Evolutionary conservation across 306 rosid genomes (phyloP), one percentile per base, ranked within the genome.

Genomic region (Rubus idaeus): DNA sequence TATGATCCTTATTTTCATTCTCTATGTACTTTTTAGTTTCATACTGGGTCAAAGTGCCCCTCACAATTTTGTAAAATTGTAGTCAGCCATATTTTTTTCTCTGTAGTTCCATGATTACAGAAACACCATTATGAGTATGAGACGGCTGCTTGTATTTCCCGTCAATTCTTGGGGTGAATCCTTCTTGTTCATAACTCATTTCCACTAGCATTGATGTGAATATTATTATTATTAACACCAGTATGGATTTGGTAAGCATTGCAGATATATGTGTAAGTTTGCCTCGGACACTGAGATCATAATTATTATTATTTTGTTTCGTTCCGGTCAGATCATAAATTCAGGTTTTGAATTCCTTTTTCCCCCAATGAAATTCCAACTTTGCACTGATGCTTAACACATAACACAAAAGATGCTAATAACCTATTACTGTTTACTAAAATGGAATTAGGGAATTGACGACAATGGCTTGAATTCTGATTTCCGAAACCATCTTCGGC

Each of bases 41-140:
- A 26, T 10, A 40, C 16, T 9, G 46, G 45, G 44, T 42, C 44
- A 42, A 41, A 17, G 41, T 40, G 17, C 6, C 68, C 60, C 41
- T 4, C 4, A n/a, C 62, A 30, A 16, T 78, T 70, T 78, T 70
- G 81, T 61, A 12, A 49, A 58, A 51, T 47, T 16, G 30, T 47
- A n/a, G 13, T 20, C 10, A 45, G 39, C 41, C 0, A 35, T 12
- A 35, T 12, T 2, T 75, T 18, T n/a, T 35, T 6, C 37, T 30
- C 12, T 3, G 3, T 49, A 21, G 23, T 58, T 58, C 39, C 64
- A 21, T 58, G 64, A 58, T 58, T 9, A 58, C 64, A 21, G 64
- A 58, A 58, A 23, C 62, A n/a, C 12, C 62, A 56, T 6, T 56
- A n/a, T 56, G 62, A 56, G 30, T 20, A 18, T 56, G 62, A 51